These are phyloP conservation scores for Trifolium pratense DNA, from an alignment of 306 rosid genomes.

Conservation along the genomic window DNA sequence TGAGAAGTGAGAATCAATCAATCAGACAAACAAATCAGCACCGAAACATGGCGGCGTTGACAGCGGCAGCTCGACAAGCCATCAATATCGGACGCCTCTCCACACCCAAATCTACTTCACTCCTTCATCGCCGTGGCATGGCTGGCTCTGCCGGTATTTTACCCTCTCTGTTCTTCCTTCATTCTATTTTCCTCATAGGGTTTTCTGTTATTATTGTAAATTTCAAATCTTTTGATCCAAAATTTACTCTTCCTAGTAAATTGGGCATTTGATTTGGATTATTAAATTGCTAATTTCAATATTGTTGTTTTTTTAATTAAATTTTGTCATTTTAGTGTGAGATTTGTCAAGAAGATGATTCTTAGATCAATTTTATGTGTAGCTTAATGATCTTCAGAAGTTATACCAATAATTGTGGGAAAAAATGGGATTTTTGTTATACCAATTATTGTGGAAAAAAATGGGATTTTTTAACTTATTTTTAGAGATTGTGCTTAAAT, in stretches of 20 bases:
- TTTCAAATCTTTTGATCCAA: slow-evolving; percentile 25
- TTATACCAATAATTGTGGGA: neutral
- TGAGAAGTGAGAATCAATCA: neutral
- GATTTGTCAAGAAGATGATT: neutral
- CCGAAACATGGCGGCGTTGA: slow-evolving; percentile 59
- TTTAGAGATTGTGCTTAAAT: neutral
- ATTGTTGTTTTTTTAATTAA: neutral
- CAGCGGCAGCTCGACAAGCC: slow-evolving; percentile 50
- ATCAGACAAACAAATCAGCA: neutral
- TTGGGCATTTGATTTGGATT: neutral
- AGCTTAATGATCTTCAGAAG: neutral
- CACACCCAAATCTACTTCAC: slow-evolving; percentile 43
- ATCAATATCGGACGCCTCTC: slow-evolving; percentile 45
- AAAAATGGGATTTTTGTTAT: too few species aligned
- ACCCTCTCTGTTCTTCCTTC: neutral
- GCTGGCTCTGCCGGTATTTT: slow-evolving; percentile 52
- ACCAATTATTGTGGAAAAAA: neutral
- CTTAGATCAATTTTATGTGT: neutral
- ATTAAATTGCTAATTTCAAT: neutral
- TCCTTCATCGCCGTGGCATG: slow-evolving; percentile 58
- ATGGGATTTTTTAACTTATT: neutral
- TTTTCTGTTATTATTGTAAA: neutral
- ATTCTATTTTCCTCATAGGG: neutral
- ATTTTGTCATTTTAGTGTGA: too few species aligned
- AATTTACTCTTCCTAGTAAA: neutral